Conservation (phyloP, 192 early-diverging fungal species). For the Coemansia sp. region DNA sequence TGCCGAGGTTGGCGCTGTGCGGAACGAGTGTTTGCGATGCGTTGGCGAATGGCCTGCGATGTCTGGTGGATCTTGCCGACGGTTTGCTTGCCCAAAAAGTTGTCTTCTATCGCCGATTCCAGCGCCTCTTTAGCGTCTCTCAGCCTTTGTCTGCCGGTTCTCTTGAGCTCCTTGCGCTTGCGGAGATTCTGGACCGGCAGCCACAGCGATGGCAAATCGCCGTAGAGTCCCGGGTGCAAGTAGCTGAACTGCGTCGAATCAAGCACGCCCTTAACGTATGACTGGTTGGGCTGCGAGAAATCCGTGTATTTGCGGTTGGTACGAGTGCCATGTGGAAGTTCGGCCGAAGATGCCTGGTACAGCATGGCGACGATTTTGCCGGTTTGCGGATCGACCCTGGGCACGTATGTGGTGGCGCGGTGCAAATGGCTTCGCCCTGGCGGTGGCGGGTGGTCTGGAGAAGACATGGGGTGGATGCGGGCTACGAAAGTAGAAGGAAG, state of each 20-base stretch:
- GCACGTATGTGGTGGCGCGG: slow-evolving; percentile 21
- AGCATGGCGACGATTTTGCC: slow-evolving; percentile 23
- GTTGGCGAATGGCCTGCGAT: slow-evolving; percentile 1
- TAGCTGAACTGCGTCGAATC: slow-evolving; percentile 48
- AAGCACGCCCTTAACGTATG: slow-evolving; percentile 27
- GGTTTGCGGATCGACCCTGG: slow-evolving; percentile 14
- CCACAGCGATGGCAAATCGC: slow-evolving; percentile 48
- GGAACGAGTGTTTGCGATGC: background rate
- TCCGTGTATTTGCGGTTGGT: slow-evolving; percentile 41
- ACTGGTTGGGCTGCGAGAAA: slow-evolving; percentile 43
- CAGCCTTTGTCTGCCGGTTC: slow-evolving; percentile 16
- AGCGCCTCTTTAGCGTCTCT: slow-evolving; percentile 6
- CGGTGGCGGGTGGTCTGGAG: background rate
- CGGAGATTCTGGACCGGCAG: slow-evolving; percentile 38
- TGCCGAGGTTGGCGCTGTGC: background rate
- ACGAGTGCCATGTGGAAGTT: slow-evolving; percentile 37
- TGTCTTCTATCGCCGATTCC: slow-evolving; percentile 25
- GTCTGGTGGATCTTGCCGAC: slow-evolving; percentile 20
- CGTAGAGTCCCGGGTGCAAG: slow-evolving; percentile 43
- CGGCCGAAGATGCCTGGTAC: slow-evolving; percentile 31
- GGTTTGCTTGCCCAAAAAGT: slow-evolving; percentile 29
- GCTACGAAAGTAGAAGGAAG: background rate
- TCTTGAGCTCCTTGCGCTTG: slow-evolving; percentile 13
- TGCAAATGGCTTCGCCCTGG: background rate
- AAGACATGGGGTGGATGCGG: background rate